Evolutionary conservation across 306 rosid genomes (phyloP).

Genomic region (Castanea crenata): DNA sequence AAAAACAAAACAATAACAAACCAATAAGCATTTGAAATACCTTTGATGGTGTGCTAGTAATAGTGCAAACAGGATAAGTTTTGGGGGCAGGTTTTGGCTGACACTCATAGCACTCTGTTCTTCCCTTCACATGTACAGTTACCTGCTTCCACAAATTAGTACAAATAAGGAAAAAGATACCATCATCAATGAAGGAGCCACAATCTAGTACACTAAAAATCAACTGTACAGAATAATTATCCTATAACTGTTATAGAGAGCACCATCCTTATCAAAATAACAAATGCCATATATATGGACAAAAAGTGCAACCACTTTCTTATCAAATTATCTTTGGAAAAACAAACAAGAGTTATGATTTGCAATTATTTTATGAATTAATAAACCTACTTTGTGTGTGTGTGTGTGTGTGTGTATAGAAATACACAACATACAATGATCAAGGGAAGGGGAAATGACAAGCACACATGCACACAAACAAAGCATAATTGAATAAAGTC

Average conservation of each 20-base stretch:
- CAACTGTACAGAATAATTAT: background rate
- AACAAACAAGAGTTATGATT: background rate
- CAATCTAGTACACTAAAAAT: conserved; percentile 3
- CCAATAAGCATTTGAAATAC: conserved; percentile 31
- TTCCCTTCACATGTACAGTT: conserved; percentile 95
- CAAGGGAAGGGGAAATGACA: background rate
- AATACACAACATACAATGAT: background rate
- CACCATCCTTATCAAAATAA: background rate
- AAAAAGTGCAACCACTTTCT: background rate
- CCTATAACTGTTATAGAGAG: background rate
- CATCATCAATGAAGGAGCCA: conserved; percentile 13
- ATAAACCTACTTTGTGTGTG: background rate
- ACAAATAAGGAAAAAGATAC: conserved; percentile 12
- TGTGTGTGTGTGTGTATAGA: background rate
- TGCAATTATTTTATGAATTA: background rate
- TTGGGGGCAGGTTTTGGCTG: conserved; percentile 97
- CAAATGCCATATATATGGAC: background rate
- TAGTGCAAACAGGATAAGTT: conserved; percentile 98
- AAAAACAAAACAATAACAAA: background rate
- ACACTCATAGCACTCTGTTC: conserved; percentile 96
- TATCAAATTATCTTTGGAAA: conserved; percentile 2
- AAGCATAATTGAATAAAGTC: background rate
- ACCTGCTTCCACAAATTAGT: conserved; percentile 55
- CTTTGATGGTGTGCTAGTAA: conserved; percentile 98
- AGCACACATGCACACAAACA: background rate